Evolutionary conservation across 345 rosid species (phyloP).

Genomic region (Corymbia maculata): DNA sequence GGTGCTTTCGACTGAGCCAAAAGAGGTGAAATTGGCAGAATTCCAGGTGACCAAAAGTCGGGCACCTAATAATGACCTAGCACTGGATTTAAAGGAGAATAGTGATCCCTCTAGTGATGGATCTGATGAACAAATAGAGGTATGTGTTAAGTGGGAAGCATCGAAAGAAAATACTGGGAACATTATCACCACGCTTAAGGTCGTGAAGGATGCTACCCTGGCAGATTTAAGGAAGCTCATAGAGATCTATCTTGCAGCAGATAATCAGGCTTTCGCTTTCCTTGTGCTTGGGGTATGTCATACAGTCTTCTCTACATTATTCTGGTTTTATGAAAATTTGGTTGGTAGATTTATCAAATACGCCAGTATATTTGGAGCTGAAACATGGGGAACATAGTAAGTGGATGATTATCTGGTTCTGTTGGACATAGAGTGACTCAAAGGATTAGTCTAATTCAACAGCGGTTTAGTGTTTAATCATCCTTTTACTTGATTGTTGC

Average conservation of each 20-base stretch:
- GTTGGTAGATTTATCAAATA: not conserved
- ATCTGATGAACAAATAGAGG: constrained; percentile 28
- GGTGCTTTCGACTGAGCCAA: not conserved
- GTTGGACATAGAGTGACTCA: not conserved
- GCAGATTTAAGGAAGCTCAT: constrained; percentile 68
- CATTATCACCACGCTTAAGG: constrained; percentile 44
- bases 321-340: not conserved
- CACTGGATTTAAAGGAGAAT: constrained; percentile 44
- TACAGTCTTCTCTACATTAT: not conserved
- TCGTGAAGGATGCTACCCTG: constrained; percentile 43
- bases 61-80: not conserved
- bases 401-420: not conserved
- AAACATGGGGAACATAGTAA: not conserved
- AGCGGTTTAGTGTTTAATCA: not conserved
- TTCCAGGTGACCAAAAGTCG: not conserved
- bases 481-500: not conserved
- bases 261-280: constrained; percentile 42
- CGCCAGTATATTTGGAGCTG: not conserved
- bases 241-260: constrained; percentile 54
- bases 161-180: constrained; percentile 37
- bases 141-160: constrained; percentile 58
- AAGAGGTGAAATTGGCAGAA: not conserved
- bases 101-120: constrained; percentile 15
- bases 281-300: constrained; percentile 45
- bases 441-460: not conserved